Evolutionary conservation across 225 moss, liverwort and hornwort genomes (phyloP), one percentile per base, ranked within the genome.

Genomic region (Pleurozium schreberi): DNA sequence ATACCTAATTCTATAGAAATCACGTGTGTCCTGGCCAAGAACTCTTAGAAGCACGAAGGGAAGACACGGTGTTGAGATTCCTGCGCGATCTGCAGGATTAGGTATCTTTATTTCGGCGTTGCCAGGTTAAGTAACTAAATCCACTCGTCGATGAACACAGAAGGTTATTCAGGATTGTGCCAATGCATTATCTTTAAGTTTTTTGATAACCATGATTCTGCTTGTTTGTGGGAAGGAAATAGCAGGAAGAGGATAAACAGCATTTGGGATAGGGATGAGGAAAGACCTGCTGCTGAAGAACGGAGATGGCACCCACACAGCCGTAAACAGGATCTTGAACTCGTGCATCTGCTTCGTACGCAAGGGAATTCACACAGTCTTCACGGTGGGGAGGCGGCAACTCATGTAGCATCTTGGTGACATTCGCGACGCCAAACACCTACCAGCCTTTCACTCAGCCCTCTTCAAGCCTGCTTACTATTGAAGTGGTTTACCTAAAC

Each of bases 271-370:
- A 84, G 89, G 85, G 89, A 75, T 60, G 88, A 92, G 87, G 89
- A 78, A 88, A 89, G 88, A 94, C 94, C 92, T 98, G 98, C 82
- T 98, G 98, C 89, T 98, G 98, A 91, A 98, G 93, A 73, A 98
- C 94, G 66, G 98, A 98, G 66, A 98, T 98, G 82, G 98, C 98
- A 71, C 98, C 98, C 21, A 98, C 98, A 63, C 98, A 97, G 43
- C 98, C 98, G 83, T 98, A 98, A 27, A 98, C 97, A 66, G 98
- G 98, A 90, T 98, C 98, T 94, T 98, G 98, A 85, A 98, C 98
- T 79, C 98, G 94, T 25, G 98, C 98, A 93, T 98, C 98, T 71
- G 98, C 98, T 83, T 98, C 98, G 86, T 98, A 98, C 59, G 98
- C 98, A 83, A 98, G 93, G 60, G 98, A 98, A 92, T 98, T 98